Base-by-base conservation (phyloP, 2,329 filamentous ascomycete genomes). In the Lasiodiplodia sp. region DNA sequence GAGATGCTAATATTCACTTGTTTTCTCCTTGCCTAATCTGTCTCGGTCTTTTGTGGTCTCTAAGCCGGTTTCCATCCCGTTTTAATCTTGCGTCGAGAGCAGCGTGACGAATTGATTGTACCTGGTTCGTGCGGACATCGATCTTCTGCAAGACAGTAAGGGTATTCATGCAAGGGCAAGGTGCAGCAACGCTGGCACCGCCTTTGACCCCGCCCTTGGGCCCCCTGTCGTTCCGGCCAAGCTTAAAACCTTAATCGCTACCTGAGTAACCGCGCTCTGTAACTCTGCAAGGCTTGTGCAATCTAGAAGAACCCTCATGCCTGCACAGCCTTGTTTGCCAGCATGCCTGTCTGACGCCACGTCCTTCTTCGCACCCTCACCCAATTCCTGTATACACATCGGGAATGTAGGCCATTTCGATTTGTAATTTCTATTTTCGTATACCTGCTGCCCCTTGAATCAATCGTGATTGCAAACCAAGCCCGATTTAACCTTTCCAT, bases 1-100 rank as follows among this genome's bases (percentile, higher is more conserved):
- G 58, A 63, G 58, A 63, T 51, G 58, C 58, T 63, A 63, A 63
- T 63, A 63, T 51, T 63, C 25, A 63, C 28, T 60, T 60, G 38
- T 44, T 40, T 60, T 60, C 28, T 38, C 47, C 16, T 23, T 40
- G 25, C 37, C 16, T 57, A 53, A 34, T 38, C 21, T 60, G 57
- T 44, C 57, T 60, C 38, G 57, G 57, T 31, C 7, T 12, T 38
- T 8, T 31, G 14, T 44, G 38, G 25, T 60, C 21, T 28, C 5
- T 18, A 38, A n/a, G 8, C 31, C 31, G 31, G 14, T 38, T n/a
- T 38, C 18, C 14, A 28, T 51, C 8, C 14, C 34, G 7, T 63
- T 31, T 18, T 12, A 31, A 37, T 28, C 34, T 25, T 37, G 40
- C 7, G 16, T 28, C 12, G 11, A n/a, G 44, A 16, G 23, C 12